Evolutionary conservation across 1,139 yeast species (phyloP).

Genomic region (Nematodospora anomalae): DNA sequence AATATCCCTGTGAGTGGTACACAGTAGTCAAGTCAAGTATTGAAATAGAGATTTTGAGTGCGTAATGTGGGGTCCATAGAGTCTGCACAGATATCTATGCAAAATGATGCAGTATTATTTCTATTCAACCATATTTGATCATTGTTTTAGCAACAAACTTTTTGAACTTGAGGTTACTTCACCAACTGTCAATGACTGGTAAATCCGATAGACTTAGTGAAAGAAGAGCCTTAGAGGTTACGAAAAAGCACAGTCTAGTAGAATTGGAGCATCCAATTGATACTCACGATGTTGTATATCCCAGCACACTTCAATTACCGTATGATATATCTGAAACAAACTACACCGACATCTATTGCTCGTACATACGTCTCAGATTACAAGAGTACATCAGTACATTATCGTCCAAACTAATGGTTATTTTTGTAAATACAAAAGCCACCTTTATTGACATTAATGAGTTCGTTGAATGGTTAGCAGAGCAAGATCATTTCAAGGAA

Average conservation of each 20-base stretch:
- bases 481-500: slow-evolving; percentile 2
- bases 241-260: slow-evolving; percentile 1
- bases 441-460: slow-evolving; percentile 3
- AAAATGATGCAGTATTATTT: background rate
- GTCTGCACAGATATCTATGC: too few species aligned
- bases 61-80: too few species aligned
- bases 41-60: too few species aligned
- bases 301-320: slow-evolving; percentile 2
- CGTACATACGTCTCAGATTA: slow-evolving; percentile 4
- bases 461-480: slow-evolving; percentile 5
- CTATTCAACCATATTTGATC: too few species aligned
- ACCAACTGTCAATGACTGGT: too few species aligned
- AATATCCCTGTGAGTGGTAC: too few species aligned
- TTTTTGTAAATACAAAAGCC: background rate
- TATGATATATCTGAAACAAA: slow-evolving; percentile 2
- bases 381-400: slow-evolving; percentile 4
- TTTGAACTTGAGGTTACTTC: too few species aligned
- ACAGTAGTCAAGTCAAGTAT: too few species aligned
- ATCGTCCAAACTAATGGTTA: slow-evolving; percentile 4
- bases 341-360: slow-evolving; percentile 3
- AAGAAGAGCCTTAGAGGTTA: background rate
- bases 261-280: slow-evolving; percentile 4
- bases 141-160: too few species aligned
- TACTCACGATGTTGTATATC: slow-evolving; percentile 3
- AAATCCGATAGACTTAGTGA: background rate